phyloP scores from a whole-genome alignment of 2,329 filamentous ascomycete genomes.

The Sporothrix pallida region DNA sequence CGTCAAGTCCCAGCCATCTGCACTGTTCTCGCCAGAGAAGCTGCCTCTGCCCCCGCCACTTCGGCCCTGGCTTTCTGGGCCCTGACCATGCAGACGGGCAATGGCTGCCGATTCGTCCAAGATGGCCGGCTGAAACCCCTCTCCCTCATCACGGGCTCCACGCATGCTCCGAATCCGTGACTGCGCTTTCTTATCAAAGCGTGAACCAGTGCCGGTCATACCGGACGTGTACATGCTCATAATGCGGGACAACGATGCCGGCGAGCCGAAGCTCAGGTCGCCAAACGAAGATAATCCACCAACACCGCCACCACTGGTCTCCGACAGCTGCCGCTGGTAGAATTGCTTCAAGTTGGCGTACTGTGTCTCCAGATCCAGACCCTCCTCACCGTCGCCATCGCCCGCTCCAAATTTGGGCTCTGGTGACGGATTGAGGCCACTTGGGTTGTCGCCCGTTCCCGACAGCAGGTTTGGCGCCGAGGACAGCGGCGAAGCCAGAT shows the following conservation, averaged over 20 bases:
- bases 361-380: conserved; percentile 68
- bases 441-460: not conserved
- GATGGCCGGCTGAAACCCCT: conserved; percentile 71
- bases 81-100: conserved; percentile 56
- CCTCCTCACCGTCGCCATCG: conserved; percentile 48
- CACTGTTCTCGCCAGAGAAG: not conserved
- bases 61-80: not conserved
- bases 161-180: conserved; percentile 76
- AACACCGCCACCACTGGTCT: conserved; percentile 58
- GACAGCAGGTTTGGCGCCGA: conserved; percentile 11
- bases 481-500: conserved; percentile 46
- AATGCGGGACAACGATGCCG: conserved; percentile 81
- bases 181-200: conserved; percentile 68
- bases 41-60: not conserved
- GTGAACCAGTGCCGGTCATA: conserved; percentile 53
- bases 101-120: conserved; percentile 68
- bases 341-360: conserved; percentile 79
- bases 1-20: conserved; percentile 68
- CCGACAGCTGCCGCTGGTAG: conserved; percentile 78
- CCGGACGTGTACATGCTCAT: conserved; percentile 80
- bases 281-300: conserved; percentile 53
- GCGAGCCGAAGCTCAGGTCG: conserved; percentile 71
- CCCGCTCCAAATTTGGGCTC: conserved; percentile 33
- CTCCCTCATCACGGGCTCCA: conserved; percentile 72
- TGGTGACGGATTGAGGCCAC: not conserved